A percentile compares a stretch with the other conserved stretches of the same genome.
phyloP scores from a whole-genome alignment of 768 basidiomycete genomes.

The Boletus subparvulus region DNA sequence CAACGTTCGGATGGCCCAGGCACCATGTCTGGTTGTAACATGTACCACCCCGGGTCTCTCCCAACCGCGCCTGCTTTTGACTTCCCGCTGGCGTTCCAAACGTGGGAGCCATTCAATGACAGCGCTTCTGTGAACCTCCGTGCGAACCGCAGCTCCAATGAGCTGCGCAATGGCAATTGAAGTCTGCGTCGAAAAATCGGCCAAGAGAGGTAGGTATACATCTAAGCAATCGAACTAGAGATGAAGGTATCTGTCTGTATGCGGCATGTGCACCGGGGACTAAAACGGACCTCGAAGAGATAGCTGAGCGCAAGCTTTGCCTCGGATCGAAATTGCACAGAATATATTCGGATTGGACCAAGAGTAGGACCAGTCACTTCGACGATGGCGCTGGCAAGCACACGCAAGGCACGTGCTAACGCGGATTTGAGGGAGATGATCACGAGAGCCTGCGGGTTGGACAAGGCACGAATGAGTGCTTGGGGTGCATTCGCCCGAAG shows the following conservation, averaged over 20 bases:
- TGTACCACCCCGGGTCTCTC: constrained; percentile 53
- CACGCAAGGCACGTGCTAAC: constrained; percentile 61
- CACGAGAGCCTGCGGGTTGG: constrained; percentile 38
- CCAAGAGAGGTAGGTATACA: constrained; percentile 62
- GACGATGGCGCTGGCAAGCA: constrained; percentile 57
- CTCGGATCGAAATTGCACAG: constrained; percentile 43
- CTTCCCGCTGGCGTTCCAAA: constrained; percentile 51
- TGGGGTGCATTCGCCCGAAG: constrained; percentile 57
- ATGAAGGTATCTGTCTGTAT: not conserved
- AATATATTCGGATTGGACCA: constrained; percentile 51
- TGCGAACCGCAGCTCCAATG: constrained; percentile 52
- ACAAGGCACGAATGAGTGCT: constrained; percentile 62
- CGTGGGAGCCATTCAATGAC: constrained; percentile 66
- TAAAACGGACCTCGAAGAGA: constrained; percentile 53
- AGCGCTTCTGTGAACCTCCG: constrained; percentile 45
- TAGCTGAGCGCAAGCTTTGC: constrained; percentile 58
- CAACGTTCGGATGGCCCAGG: constrained; percentile 60
- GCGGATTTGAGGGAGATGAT: constrained; percentile 49
- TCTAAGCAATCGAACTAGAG: constrained; percentile 60
- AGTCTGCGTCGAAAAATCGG: constrained; percentile 40
- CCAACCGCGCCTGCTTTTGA: constrained; percentile 68
- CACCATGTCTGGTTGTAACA: constrained; percentile 45
- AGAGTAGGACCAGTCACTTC: constrained; percentile 69
- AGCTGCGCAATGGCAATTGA: constrained; percentile 58
- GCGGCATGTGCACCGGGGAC: not conserved